These are phyloP conservation scores for Glycine tomentella DNA, from an alignment of 306 rosid genomes.

Conservation along the genomic window DNA sequence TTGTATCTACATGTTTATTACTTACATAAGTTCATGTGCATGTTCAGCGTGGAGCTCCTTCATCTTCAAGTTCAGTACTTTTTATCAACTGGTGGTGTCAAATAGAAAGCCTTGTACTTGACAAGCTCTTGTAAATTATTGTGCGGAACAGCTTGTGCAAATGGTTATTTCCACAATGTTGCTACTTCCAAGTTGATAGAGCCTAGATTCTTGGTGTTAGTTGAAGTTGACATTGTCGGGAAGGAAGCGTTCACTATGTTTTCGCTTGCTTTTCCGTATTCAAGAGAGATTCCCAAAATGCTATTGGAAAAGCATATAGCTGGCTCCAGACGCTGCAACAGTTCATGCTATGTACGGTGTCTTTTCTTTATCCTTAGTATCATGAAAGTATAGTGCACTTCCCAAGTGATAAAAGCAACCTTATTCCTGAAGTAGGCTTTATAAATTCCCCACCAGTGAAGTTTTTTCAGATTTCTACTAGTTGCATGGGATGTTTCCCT, in stretches of 20 bases:
- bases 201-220: slow-evolving; percentile 16
- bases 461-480: slow-evolving; percentile 11
- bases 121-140: not conserved
- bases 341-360: not conserved
- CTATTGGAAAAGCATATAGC: not conserved
- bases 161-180: slow-evolving; percentile 19
- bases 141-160: not conserved
- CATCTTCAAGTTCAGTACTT: slow-evolving; percentile 1
- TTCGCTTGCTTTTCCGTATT: not conserved
- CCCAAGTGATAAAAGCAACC: not conserved
- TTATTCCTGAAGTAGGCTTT: not conserved
- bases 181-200: slow-evolving; percentile 2
- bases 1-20: not conserved
- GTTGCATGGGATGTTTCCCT: slow-evolving; percentile 13
- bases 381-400: slow-evolving; percentile 4
- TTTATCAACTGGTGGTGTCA: not conserved
- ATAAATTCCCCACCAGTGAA: not conserved
- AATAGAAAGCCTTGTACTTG: not conserved
- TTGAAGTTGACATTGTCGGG: slow-evolving; percentile 29
- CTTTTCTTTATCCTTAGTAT: not conserved
- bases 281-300: not conserved
- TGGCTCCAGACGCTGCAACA: slow-evolving; percentile 14
- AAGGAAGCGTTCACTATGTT: not conserved
- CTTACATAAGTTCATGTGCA: not conserved
- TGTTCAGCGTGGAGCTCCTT: not conserved